Conservation (phyloP, 371 early-diverging fungal species). For the Mucor mucedo region DNA sequence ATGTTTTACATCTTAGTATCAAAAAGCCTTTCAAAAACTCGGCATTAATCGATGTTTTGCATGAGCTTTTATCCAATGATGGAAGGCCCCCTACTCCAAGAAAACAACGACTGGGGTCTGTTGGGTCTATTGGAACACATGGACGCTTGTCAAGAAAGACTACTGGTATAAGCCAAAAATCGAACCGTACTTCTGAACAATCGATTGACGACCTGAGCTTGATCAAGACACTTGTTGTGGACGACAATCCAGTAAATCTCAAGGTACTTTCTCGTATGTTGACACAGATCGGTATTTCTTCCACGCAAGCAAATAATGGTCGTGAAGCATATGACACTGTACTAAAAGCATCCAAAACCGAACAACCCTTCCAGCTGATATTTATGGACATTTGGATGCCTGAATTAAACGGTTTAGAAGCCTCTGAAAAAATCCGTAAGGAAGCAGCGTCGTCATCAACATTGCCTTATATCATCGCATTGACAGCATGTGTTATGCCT, state of each 20-base stretch:
- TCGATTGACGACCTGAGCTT: neutral
- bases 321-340: constrained; percentile 47
- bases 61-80: constrained; percentile 2
- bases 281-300: constrained; percentile 16
- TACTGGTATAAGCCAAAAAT: neutral
- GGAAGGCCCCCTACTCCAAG: neutral
- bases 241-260: constrained; percentile 61
- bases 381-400: constrained; percentile 67
- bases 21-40: constrained; percentile 26
- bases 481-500: constrained; percentile 63
- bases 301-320: constrained; percentile 45
- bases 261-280: constrained; percentile 55
- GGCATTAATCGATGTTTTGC: constrained; percentile 7
- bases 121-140: neutral
- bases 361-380: constrained; percentile 44
- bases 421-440: constrained; percentile 48
- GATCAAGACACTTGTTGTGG: constrained; percentile 50
- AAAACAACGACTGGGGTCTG: neutral
- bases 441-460: constrained; percentile 28
- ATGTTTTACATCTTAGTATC: neutral
- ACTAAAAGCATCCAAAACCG: constrained; percentile 8
- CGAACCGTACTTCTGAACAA: neutral
- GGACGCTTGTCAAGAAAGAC: neutral
- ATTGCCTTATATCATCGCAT: constrained; percentile 57
- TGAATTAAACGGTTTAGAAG: constrained; percentile 59